Base-by-base conservation (phyloP, 2,329 filamentous ascomycete species). In the Penicillium sp. region DNA sequence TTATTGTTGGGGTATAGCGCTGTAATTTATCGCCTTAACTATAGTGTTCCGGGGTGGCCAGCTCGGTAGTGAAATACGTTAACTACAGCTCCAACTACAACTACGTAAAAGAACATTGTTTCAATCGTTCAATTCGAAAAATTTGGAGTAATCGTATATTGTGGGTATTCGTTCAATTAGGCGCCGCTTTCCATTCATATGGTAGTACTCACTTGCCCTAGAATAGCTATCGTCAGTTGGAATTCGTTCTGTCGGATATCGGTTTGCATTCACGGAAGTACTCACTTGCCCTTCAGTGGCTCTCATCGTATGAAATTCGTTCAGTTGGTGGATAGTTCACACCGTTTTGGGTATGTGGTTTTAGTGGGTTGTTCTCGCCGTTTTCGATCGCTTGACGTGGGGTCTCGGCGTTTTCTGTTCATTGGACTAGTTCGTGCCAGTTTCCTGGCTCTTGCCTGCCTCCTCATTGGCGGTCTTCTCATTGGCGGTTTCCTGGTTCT, bases 111-210 rank as follows among this genome's bases (percentile, higher is more conserved):
- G 8, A n/a, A 13, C n/a, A 43, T 10, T 19, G 16, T 19, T 29
- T 45, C 15, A 29, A 45, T 45, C 16, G 6, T 45, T 29, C 43
- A 45, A 29, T 45, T 45, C 16, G 41, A 29, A 45, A 45, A 19
- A 44, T 7, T 44, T 43, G 40, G 40, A 8, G 15, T 43, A 50
- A 41, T 41, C 19, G 15, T 50, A 50, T 27, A 50, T 38, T 9
- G 29, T 50, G 48, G 48, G 48, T 50, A 50, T 50, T n/a, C 5
- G 23, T 41, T 50, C 36, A 23, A 50, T 50, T 27, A 16, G 43
- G 43, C 25, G 43, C 25, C 4, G 15, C 8, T 43, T 43, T 43
- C 40, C 40, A 25, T 25, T 16, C 40, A 16, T 8, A 15, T 25
- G 15, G 40, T 25, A 43, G 39, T 39, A 39, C 36, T 39, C 36